phyloP scores from a whole-genome alignment of 257 asterid species.

The Solanum clarkiae region DNA sequence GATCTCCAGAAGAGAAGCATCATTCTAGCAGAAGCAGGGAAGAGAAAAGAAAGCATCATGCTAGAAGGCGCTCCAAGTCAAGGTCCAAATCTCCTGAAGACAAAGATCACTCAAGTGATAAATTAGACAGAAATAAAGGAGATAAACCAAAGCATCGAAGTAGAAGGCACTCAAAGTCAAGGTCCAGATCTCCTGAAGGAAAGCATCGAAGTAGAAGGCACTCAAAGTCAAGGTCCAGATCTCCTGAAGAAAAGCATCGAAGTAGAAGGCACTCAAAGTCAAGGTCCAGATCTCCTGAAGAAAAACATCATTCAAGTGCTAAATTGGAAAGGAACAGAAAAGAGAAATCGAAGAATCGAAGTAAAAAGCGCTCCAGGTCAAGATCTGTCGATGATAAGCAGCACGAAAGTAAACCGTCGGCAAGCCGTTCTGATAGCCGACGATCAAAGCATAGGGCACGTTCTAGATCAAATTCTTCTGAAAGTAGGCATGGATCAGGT shows the following conservation, averaged over 20 bases:
- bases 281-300: slow-evolving; percentile 36
- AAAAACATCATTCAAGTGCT: slow-evolving; percentile 21
- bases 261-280: slow-evolving; percentile 42
- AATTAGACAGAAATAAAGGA: slow-evolving; percentile 27
- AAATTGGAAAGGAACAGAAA: slow-evolving; percentile 29
- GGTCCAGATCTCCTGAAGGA: slow-evolving; percentile 34
- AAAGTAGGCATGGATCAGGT: slow-evolving; percentile 22
- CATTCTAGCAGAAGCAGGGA: slow-evolving; percentile 39
- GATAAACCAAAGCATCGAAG: slow-evolving; percentile 32
- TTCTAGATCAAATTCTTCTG: slow-evolving; percentile 47
- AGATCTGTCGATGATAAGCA: slow-evolving; percentile 15
- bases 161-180: slow-evolving; percentile 40
- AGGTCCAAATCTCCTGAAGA: slow-evolving; percentile 53
- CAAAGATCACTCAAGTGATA: slow-evolving; percentile 25
- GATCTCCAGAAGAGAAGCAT: slow-evolving; percentile 46
- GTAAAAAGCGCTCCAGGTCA: slow-evolving; percentile 34
- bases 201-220: slow-evolving; percentile 35
- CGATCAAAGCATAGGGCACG: slow-evolving; percentile 46
- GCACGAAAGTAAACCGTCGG: slow-evolving; percentile 18
- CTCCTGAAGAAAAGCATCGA: slow-evolving; percentile 30
- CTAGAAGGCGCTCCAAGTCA: slow-evolving; percentile 40
- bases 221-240: slow-evolving; percentile 38
- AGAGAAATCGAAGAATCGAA: slow-evolving; percentile 39
- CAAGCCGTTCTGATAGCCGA: slow-evolving; percentile 31
- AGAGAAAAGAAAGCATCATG: slow-evolving; percentile 36